phyloP scores from a whole-genome alignment of 2,329 filamentous ascomycete species.

The Fusarium sp. region DNA sequence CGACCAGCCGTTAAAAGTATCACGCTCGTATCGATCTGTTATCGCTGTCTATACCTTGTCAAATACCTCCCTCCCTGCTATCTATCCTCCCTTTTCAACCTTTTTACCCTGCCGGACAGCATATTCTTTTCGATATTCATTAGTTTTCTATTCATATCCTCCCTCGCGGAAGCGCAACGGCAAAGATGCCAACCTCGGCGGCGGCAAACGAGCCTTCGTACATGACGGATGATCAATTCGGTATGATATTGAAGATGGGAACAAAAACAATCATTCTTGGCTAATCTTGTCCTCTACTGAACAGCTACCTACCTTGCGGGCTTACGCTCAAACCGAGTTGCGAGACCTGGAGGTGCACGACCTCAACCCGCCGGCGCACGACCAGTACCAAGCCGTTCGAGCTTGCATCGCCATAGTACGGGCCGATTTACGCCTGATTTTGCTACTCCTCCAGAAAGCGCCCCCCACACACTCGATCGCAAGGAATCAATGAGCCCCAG shows the following conservation, averaged over 20 bases:
- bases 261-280: slow-evolving; percentile 12
- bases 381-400: slow-evolving; percentile 46
- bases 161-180: slow-evolving; percentile 1
- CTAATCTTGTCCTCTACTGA: slow-evolving; percentile 34
- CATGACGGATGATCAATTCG: slow-evolving; percentile 75
- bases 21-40: slow-evolving; percentile 14
- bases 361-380: slow-evolving; percentile 63
- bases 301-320: slow-evolving; percentile 77
- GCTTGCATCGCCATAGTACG: slow-evolving; percentile 43
- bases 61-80: slow-evolving; percentile 13
- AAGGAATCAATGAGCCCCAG: slow-evolving; percentile 53
- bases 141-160: slow-evolving; percentile 24
- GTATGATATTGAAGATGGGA: slow-evolving; percentile 53
- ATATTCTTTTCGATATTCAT: slow-evolving; percentile 32
- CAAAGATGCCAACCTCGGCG: slow-evolving; percentile 49
- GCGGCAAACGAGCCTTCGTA: slow-evolving; percentile 59
- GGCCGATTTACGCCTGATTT: slow-evolving; percentile 50
- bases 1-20: slow-evolving; percentile 31
- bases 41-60: slow-evolving; percentile 4
- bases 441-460: slow-evolving; percentile 45
- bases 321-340: slow-evolving; percentile 74
- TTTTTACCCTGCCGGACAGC: slow-evolving; percentile 29
- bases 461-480: slow-evolving; percentile 41
- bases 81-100: neutral
- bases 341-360: slow-evolving; percentile 76